A percentile compares a stretch with the other conserved stretches of the same genome.
Evolutionary conservation across 352 stramenopile genomes (phyloP).

Genomic region (Phytophthora macrochlamydospora): DNA sequence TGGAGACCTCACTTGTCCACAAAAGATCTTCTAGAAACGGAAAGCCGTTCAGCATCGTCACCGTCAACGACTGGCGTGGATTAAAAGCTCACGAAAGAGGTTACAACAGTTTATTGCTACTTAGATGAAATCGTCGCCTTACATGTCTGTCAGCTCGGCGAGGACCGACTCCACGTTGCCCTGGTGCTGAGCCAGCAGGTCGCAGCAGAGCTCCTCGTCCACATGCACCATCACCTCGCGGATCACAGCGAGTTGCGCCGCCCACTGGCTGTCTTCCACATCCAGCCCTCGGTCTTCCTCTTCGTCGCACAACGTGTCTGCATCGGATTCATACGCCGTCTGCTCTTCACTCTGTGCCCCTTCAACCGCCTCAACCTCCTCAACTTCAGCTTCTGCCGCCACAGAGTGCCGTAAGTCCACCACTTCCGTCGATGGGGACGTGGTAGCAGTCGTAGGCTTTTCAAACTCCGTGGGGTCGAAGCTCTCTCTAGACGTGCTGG

Average conservation of each 20-base stretch:
- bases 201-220: constrained; percentile 47
- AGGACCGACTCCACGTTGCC: constrained; percentile 63
- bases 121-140: constrained; percentile 27
- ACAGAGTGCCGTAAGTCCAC: constrained; percentile 40
- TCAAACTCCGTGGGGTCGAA: constrained; percentile 30
- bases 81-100: constrained; percentile 2
- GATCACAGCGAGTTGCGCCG: constrained; percentile 47
- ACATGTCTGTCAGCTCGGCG: constrained; percentile 67
- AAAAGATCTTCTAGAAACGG: no score
- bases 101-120: constrained; percentile 31
- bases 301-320: constrained; percentile 68
- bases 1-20: no score
- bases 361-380: background rate
- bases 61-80: background rate
- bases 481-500: constrained; percentile 25
- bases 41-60: background rate
- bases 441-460: constrained; percentile 14
- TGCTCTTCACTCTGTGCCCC: constrained; percentile 22
- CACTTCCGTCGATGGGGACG: constrained; percentile 29
- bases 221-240: constrained; percentile 60
- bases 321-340: constrained; percentile 55
- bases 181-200: constrained; percentile 57
- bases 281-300: constrained; percentile 59
- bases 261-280: constrained; percentile 51
- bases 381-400: background rate